Evolutionary conservation across 768 basidiomycete species (phyloP), one percentile per base, ranked within the genome.

Genomic region (Panaeolus cyanescens): DNA sequence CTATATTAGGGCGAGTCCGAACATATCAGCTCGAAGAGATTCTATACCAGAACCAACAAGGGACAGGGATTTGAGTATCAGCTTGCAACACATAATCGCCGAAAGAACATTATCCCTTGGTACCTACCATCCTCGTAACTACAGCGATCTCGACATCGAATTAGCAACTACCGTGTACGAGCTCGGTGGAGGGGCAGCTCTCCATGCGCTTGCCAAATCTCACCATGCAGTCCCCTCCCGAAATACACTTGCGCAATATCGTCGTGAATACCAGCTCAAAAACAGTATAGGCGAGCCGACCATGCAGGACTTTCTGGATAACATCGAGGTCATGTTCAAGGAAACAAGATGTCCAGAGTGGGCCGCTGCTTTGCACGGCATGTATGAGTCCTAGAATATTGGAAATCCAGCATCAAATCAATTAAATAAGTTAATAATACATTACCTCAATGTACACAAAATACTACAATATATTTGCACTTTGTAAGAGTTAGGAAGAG

Each of bases 201-300:
- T 75, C 1, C 57, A 75, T 62, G 73, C 74, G 3, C 59, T 71
- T 31, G 65, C 67, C n/a, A 69, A 76, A 2, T 67, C 67, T 1
- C 56, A 32, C 1, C 66, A 68, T 55, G 60, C 65, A 1, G 62
- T 72, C n/a, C 74, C 72, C 0, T 65, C 62, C 1, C 54, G 62
- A 3, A 55, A 53, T 9, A 69, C 71, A 2, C 39, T 75, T 37
- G 17, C 17, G 55, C 57, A 59, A 5, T 59, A 57, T 15, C 65
- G 63, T 36, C 60, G 62, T 17, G 61, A 61, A 1, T 61, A 65
- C 25, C 58, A 60, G 34, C 53, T 69, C 3, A 57, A 32, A n/a
- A 63, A 72, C 34, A 53, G 64, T 1, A 36, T 60, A 17, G 69
- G 66, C 4, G 20, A 13, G 0, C 20, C 61, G 1, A 61, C 32